Evolutionary conservation across 139 green algal species (phyloP), one percentile per base, ranked within the genome.

Genomic region (Yamagishiella unicocca): DNA sequence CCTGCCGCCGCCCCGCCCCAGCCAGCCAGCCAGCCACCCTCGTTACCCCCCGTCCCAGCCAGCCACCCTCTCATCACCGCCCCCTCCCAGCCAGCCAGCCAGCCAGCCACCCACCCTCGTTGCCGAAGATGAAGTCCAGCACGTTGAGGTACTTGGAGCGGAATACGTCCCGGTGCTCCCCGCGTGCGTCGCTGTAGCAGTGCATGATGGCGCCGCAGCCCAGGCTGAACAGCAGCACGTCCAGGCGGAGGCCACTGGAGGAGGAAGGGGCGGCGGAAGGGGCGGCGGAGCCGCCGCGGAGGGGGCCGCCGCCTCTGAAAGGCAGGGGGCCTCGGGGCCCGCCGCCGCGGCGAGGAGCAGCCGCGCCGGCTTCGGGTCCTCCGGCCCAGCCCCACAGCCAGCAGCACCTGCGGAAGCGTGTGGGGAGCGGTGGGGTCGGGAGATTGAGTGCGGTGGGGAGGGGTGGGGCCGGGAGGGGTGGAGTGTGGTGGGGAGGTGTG

Each of bases 101-200:
- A 87, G 66, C 66, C 2, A 42, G 35, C 21, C 4, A 38, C 90
- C 1, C 72, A 94, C 94, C 94, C 33, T 81, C 87, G 89, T 94
- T 97, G 71, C 97, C 97, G 81, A 99, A 96, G 7, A 99, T 88
- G 82, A 97, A 98, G 87, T 99, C 97, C 33, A 99, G 93, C 17
- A 98, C 95, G 71, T 96, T 96, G 10, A 98, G 93, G 90, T 99
- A 99, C 90, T 98, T 98, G 87, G 76, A 94, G 31, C 91, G 89
- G 92, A 99, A 99, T n/a, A 98, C 95, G 64, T 98, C 96, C 0
- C 97, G 83, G 80, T 98, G 92, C 43, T 55, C 14, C 12, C 71
- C 58, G 55, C 83, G 77, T 6, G 40, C 31, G 72, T 88, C 68
- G 35, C 68, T 79, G 68, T 88, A 82, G 70, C 96, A 99, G 91